A percentile compares a stretch with the other conserved stretches of the same genome.
Evolutionary conservation across 1,284 basidiomycete species (phyloP).

Genomic region (Mycena sp.): DNA sequence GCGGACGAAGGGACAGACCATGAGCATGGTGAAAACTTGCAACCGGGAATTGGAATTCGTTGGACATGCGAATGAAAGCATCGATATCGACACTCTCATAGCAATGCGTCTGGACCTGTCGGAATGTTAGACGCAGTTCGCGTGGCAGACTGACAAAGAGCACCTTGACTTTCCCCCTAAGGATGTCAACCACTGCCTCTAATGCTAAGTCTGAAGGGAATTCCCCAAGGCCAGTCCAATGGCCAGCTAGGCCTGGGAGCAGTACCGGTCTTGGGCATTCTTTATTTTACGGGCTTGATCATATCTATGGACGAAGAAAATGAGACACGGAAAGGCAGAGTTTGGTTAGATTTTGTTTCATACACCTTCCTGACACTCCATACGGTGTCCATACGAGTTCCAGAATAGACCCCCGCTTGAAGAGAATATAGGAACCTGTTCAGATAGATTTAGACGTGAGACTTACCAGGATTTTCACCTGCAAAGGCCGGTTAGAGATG

Average conservation of each 20-base stretch:
- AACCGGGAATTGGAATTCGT: conserved; percentile 71
- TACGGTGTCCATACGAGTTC: conserved; percentile 56
- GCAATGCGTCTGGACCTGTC: conserved; percentile 24
- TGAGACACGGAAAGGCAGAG: neutral
- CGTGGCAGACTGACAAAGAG: neutral
- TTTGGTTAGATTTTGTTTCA: neutral
- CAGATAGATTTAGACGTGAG: neutral
- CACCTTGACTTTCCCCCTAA: conserved; percentile 53
- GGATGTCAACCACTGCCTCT: conserved; percentile 64
- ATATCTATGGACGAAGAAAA: conserved; percentile 38
- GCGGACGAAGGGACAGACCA: neutral
- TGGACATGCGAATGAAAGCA: conserved; percentile 52
- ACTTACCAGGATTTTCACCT: conserved; percentile 26
- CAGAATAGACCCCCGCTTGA: conserved; percentile 43
- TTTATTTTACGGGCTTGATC: conserved; percentile 71
- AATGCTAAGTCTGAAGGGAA: conserved; percentile 61
- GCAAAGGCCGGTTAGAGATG: neutral
- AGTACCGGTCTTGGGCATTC: conserved; percentile 71
- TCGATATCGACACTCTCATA: conserved; percentile 50
- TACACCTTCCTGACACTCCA: conserved; percentile 58
- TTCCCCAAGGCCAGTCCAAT: conserved; percentile 36
- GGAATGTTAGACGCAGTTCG: neutral
- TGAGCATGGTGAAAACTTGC: conserved; percentile 29
- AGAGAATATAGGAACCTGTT: too few species aligned
- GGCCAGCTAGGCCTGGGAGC: conserved; percentile 49